Evolutionary conservation across 148 eudicot species (phyloP).

Genomic region (Diospyros lotus): DNA sequence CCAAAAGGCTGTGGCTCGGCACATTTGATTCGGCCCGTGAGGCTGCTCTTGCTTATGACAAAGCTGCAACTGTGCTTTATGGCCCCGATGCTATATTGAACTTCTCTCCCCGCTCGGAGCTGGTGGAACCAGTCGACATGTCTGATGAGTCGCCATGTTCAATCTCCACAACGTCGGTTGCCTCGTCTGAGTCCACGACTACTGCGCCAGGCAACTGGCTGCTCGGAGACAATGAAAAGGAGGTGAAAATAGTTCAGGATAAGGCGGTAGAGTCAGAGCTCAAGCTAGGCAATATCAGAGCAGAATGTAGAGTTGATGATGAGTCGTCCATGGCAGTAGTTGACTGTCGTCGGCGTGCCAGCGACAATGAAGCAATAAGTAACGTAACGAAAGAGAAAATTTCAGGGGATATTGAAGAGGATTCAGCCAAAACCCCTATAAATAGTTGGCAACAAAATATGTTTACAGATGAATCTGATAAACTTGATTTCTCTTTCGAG

Average conservation of each 20-base stretch:
- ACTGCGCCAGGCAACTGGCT: too few species aligned
- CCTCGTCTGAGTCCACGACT: too few species aligned
- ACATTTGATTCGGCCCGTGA: conserved; percentile 66
- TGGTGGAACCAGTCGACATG: background rate
- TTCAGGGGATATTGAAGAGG: background rate
- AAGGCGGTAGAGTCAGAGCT: background rate
- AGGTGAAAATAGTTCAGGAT: too few species aligned
- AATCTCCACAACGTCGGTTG: too few species aligned
- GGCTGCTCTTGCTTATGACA: conserved; percentile 89
- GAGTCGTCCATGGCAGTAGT: background rate
- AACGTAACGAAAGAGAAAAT: background rate
- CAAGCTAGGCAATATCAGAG: background rate
- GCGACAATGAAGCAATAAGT: background rate
- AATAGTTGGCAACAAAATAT: background rate
- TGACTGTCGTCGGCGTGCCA: background rate
- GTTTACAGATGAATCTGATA: background rate
- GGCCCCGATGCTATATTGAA: conserved; percentile 44
- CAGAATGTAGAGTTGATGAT: background rate
- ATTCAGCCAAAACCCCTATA: background rate
- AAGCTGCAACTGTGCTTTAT: conserved; percentile 84
- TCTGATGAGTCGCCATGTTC: too few species aligned
- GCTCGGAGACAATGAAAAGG: too few species aligned
- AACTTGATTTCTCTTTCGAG: background rate
- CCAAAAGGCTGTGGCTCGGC: conserved; percentile 80
- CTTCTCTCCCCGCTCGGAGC: background rate